Base-by-base conservation (phyloP, 2,329 filamentous ascomycete genomes). In the Penicillium sp. region DNA sequence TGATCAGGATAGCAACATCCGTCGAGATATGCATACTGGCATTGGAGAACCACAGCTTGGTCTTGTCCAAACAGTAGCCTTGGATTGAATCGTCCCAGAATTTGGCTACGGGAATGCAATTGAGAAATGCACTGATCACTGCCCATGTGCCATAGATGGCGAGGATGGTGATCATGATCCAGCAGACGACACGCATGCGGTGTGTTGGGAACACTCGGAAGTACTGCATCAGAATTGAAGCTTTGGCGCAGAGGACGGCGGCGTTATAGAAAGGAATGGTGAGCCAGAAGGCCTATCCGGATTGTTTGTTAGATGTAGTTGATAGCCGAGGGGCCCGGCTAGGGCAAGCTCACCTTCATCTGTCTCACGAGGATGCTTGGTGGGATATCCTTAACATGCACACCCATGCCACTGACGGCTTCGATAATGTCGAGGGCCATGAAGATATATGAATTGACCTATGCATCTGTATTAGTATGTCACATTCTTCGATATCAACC, bases 181-280 rank as follows among this genome's bases (percentile, higher is more conserved):
- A 77, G 60, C 73, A 78, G 27, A 72, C 59, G 21, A 71, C 53
- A 5, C 76, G 71, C 62, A 73, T 74, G 35, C 60, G 61, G 7
- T 60, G 69, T 3, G 68, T 71, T 35, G 66, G 70, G 64, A 81
- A 80, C 48, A 82, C 73, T 38, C 77, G 78, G 23, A 79, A 74
- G 61, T 81, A 81, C 61, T 81, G 79, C 53, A 79, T 68, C n/a
- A 82, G 66, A 51, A 82, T 79, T 0, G 78, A 80, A 25, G 74
- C 72, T 68, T 81, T 81, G 41, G 78, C 78, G 57, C 73, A 72
- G 50, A 74, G 63, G 0, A 77, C 62, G n/a, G 70, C 65, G 31
- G 70, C 68, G 19, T 74, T 75, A 54, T 76, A 76, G 60, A 75
- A 71, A 4, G 73, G 71, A n/a, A 74, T 70, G 4, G 72, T 72